Evolutionary conservation across 345 rosid genomes (phyloP).

Genomic region (Alliaria petiolata): DNA sequence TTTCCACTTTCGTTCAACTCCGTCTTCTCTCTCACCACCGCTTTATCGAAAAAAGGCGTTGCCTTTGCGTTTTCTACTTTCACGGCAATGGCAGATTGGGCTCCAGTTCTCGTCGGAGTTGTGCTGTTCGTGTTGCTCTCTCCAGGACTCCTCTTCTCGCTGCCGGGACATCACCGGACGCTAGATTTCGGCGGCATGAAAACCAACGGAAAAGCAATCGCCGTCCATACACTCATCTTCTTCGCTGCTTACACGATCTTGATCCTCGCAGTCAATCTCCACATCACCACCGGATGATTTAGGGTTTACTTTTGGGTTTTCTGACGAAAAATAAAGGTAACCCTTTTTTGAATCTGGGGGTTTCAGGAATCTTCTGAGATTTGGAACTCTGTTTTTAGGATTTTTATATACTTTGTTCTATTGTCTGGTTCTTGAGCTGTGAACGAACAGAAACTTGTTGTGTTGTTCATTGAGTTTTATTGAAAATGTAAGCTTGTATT

Average conservation of each 20-base stretch:
- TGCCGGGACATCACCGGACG: conserved; percentile 61
- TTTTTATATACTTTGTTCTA: conserved; percentile 1
- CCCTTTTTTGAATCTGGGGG: conserved; percentile 6
- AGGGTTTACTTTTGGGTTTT: background rate
- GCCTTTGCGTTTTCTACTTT: background rate
- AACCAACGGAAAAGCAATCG: conserved; percentile 92
- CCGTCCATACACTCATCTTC: conserved; percentile 80
- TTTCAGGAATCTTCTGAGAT: conserved; percentile 13
- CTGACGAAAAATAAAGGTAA: conserved; percentile 18
- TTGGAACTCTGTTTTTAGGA: background rate
- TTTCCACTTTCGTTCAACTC: background rate
- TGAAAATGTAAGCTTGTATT: conserved; percentile 13
- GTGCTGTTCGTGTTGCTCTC: conserved; percentile 75
- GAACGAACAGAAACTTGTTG: background rate
- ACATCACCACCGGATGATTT: conserved; percentile 76
- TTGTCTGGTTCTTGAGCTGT: background rate
- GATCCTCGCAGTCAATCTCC: conserved; percentile 71
- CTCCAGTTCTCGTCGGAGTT: conserved; percentile 80
- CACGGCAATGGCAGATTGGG: conserved; percentile 86
- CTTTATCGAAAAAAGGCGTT: conserved; percentile 12
- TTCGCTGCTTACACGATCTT: conserved; percentile 73
- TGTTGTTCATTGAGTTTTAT: background rate
- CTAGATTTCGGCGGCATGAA: conserved; percentile 77
- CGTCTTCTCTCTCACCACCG: background rate
- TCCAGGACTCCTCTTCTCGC: conserved; percentile 77